Evolutionary conservation across 306 rosid genomes (phyloP), one percentile per base, ranked within the genome.

Genomic region (Quercus agrifolia): DNA sequence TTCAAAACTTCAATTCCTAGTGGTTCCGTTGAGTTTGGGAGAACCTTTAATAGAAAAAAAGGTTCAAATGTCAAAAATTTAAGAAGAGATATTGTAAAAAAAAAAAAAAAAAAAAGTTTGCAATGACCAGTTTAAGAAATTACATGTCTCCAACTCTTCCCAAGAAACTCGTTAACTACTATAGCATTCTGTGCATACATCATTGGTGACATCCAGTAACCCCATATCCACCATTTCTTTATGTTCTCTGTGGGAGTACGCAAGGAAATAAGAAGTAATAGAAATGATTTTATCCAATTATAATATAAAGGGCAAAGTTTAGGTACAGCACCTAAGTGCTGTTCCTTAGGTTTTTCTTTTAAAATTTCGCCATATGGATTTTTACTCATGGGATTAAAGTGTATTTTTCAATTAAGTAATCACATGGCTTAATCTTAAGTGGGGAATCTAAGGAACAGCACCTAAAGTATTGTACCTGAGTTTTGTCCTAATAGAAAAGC

Each of bases 101-200:
- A 25, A 49, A 2, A 28, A 23, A 46, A 2, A 1, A 78, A 56
- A 77, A n/a, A 19, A 84, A 62, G 51, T 61, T 28, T 20, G n/a
- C 35, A 75, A 73, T 68, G 30, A 2, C 49, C 44, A 75, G 55
- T 56, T 78, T 20, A 78, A 76, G 80, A 83, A 62, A 64, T 84
- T 84, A 90, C 93, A 0, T 77, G 73, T 70, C 77, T 74, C 93
- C 93, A 90, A 78, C 84, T 84, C 8, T 86, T 10, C 38, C 93
- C 93, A 51, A 90, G 89, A 81, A 90, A 88, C 75, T 90, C 93
- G 77, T 90, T 90, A 25, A 72, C 83, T 74, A 78, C 51, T 30
- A 90, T 55, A 17, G 91, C 93, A 86, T 86, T 90, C 54, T 85
- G 91, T 27, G 87, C 91, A 69, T 86, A 90, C 87, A 78, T 90